These are phyloP conservation scores for Emydomyces testavorans DNA, from an alignment of 2,329 filamentous ascomycete genomes.

Conservation along the genomic window DNA sequence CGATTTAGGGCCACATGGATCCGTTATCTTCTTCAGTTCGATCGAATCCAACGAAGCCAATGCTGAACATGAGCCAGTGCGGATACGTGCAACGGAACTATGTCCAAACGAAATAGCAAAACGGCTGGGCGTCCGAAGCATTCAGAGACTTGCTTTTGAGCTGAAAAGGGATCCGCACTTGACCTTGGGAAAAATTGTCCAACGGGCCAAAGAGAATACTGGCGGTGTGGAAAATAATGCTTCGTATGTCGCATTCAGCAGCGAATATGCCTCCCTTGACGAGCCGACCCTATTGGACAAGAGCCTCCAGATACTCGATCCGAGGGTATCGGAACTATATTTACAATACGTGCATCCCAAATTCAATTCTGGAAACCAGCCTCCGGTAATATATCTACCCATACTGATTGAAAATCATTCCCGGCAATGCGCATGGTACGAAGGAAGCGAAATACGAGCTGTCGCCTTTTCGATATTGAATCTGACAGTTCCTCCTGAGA, in stretches of 20 bases:
- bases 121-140: conserved; percentile 25
- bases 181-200: conserved; percentile 25
- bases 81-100: conserved; percentile 30
- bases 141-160: conserved; percentile 34
- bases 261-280: conserved; percentile 26
- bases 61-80: not conserved
- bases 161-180: conserved; percentile 25
- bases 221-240: conserved; percentile 13
- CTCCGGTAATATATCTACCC: conserved; percentile 50
- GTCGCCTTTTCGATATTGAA: conserved; percentile 47
- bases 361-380: conserved; percentile 16
- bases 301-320: conserved; percentile 30
- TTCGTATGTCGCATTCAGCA: conserved; percentile 25
- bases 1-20: conserved; percentile 50
- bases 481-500: conserved; percentile 21
- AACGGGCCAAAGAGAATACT: conserved; percentile 22
- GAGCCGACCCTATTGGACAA: conserved; percentile 7
- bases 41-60: conserved; percentile 27
- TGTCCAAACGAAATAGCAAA: conserved; percentile 26
- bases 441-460: conserved; percentile 41
- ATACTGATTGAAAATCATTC: conserved; percentile 48
- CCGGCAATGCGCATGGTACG: conserved; percentile 48
- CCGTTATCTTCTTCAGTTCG: conserved; percentile 58
- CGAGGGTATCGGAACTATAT: conserved; percentile 42
- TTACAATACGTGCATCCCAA: conserved; percentile 31